Evolutionary conservation across 1,284 basidiomycete genomes (phyloP), one percentile per base, ranked within the genome.

Genomic region (Leucoagaricus sp.): DNA sequence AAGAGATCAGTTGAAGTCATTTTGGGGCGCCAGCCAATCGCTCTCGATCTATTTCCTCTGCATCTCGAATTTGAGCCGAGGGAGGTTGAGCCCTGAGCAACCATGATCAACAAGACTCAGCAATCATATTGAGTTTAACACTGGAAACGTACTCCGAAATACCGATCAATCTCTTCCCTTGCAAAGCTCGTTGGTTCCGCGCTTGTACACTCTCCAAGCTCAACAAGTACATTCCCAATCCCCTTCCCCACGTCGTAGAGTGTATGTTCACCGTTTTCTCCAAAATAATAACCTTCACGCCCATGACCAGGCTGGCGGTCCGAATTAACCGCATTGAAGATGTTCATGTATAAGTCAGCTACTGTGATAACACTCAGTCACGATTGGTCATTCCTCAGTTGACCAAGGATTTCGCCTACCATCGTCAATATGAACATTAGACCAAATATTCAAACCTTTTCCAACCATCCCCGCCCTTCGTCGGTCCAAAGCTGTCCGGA

Each of bases 281-380:
- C 74, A 60, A 82, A 80, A 65, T 79, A 83, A 50, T 67, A 72
- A 1, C 82, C 81, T 53, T 80, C 74, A 3, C 72, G 71, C 19
- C 80, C 79, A 59, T 82, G 78, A 0, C 57, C 47, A 12, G 60
- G 64, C 19, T 46, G 51, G 10, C 62, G 46, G 40, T 72, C 69
- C 8, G 62, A 60, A 19, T 65, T 51, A 29, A 76, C 72, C 31
- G 70, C 68, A 38, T 77, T 70, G 50, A 75, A 73, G 15, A 81
- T 52, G 13, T 67, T 49, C 53, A 69, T 63, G 57, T 73, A 78
- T 21, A 76, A 62, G 49, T 72, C 71, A 41, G 66, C 69, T 52
- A 74, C 76, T 80, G 12, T 6, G 15, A 28, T 6, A 29, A 12
- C 19, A 40, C 10, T 41, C n/a, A n/a, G n/a, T n/a, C n/a, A n/a